A percentile compares a stretch with the other conserved stretches of the same genome.
These are phyloP conservation scores for Rhodotorula sp. DNA, from an alignment of 1,284 basidiomycete species.

Conservation along the genomic window DNA sequence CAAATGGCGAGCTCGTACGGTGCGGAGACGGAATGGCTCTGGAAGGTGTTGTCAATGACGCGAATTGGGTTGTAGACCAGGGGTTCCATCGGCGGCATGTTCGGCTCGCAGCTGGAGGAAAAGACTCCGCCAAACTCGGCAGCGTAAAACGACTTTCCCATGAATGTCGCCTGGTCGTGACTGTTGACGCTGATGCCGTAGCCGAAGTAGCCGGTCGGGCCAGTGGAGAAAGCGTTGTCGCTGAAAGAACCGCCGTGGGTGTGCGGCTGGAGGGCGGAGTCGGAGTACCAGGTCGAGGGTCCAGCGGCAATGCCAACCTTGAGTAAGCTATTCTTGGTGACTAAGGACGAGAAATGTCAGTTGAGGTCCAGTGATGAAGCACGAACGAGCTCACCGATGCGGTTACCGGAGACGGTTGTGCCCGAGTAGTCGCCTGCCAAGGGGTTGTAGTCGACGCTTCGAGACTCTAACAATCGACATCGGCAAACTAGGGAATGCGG, in stretches of 20 bases:
- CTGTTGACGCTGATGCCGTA: conserved; percentile 32
- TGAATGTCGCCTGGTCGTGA: conserved; percentile 11
- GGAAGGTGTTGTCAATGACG: background rate
- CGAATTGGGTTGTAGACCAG: background rate
- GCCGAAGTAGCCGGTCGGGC: conserved; percentile 36
- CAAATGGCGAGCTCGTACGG: conserved; percentile 1
- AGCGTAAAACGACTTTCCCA: conserved; percentile 26
- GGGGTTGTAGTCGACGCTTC: conserved; percentile 12
- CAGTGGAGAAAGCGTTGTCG: conserved; percentile 58
- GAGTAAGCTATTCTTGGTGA: conserved; percentile 43
- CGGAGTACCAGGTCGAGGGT: conserved; percentile 48
- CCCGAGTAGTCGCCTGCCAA: background rate
- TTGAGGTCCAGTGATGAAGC: background rate
- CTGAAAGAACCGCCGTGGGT: conserved; percentile 58
- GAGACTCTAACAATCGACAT: too few species aligned
- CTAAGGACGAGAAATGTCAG: background rate
- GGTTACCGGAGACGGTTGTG: background rate
- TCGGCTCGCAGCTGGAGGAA: background rate
- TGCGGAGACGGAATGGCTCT: background rate
- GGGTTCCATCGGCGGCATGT: background rate
- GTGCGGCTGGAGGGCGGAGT: conserved; percentile 47
- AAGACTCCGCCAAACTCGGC: conserved; percentile 36
- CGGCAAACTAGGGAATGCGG: too few species aligned
- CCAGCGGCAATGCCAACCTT: conserved; percentile 53
- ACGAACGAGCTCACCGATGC: background rate